A percentile compares a stretch with the other conserved stretches of the same genome.
Evolutionary conservation across 352 stramenopile genomes (phyloP).

Genomic region (Globisporangium nagaii): DNA sequence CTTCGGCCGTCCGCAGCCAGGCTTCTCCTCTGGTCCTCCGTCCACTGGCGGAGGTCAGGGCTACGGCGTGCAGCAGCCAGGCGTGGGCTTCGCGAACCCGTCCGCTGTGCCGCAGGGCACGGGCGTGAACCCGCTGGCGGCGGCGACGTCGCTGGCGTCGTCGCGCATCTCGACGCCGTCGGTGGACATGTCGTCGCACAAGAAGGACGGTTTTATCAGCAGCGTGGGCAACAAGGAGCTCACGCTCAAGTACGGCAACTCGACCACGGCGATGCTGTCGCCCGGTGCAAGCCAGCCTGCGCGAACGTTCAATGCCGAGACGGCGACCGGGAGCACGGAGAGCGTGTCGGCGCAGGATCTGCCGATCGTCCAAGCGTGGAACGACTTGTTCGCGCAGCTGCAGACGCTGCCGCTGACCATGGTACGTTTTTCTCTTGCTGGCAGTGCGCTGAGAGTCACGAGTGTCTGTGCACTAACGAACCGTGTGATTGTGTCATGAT

Average conservation of each 20-base stretch:
- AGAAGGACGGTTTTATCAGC: constrained; percentile 81
- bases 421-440: constrained; percentile 33
- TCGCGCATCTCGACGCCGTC: constrained; percentile 76
- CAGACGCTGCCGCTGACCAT: constrained; percentile 72
- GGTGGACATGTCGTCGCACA: constrained; percentile 76
- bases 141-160: constrained; percentile 44
- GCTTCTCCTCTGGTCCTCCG: constrained; percentile 47
- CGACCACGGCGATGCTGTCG: constrained; percentile 54
- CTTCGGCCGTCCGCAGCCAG: constrained; percentile 32
- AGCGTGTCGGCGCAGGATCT: constrained; percentile 71
- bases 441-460: background rate
- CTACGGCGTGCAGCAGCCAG: constrained; percentile 22
- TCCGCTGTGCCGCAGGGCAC: constrained; percentile 51
- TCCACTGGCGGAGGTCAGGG: constrained; percentile 23
- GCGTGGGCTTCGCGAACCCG: constrained; percentile 31
- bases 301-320: constrained; percentile 43
- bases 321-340: constrained; percentile 60
- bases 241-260: constrained; percentile 84
- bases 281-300: constrained; percentile 19
- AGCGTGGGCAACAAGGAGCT: constrained; percentile 85
- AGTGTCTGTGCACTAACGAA: background rate
- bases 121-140: constrained; percentile 63
- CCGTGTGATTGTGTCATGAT: constrained; percentile 6
- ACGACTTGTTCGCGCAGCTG: constrained; percentile 72
- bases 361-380: constrained; percentile 75